Evolutionary conservation across 257 asterid genomes (phyloP), one percentile per base, ranked within the genome.

Genomic region (Solanum chiquidenum): DNA sequence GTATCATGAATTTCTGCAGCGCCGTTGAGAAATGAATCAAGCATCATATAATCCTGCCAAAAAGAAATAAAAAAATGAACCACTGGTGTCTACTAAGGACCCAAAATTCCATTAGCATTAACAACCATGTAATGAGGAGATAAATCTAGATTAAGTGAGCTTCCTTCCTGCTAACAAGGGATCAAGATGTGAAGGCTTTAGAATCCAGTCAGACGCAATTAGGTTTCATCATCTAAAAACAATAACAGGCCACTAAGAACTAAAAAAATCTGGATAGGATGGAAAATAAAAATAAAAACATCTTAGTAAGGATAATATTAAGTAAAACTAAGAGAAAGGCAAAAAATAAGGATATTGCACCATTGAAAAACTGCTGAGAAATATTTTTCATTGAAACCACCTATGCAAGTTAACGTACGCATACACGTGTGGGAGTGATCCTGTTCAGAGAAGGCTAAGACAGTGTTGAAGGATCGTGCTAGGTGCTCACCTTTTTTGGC

Each of bases 1-100:
- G 96, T 90, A 90, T 96, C 99, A 25, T 92, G 98, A 93, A 92
- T 52, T 92, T 95, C 98, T 2, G 93, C 93, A 46, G 91, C 86
- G 83, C 92, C 98, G 25, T 86, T 89, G 42, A 91, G 87, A 44
- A 92, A 92, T 71, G 98, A 95, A 93, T 95, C 97, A 16, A 94
- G 89, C 83, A 93, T 87, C 91, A 91, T 89, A 88, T 92, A 91
- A 87, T 95, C 98, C 98, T 96, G 93, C 73, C 84, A 18, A 34
- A 55, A 12, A 74, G n/a, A 25, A 3, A 42, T 2, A 34, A 33
- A 77, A 31, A 58, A 74, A 52, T 37, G 34, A 38, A 83, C 33
- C 37, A 10, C 66, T 6, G 62, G 37, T n/a, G 46, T 8, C 42
- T n/a, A 86, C 40, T 9, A 69, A 64, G 87, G 35, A 29, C 13